phyloP scores from a whole-genome alignment of 306 rosid species.

The Casuarina glauca region DNA sequence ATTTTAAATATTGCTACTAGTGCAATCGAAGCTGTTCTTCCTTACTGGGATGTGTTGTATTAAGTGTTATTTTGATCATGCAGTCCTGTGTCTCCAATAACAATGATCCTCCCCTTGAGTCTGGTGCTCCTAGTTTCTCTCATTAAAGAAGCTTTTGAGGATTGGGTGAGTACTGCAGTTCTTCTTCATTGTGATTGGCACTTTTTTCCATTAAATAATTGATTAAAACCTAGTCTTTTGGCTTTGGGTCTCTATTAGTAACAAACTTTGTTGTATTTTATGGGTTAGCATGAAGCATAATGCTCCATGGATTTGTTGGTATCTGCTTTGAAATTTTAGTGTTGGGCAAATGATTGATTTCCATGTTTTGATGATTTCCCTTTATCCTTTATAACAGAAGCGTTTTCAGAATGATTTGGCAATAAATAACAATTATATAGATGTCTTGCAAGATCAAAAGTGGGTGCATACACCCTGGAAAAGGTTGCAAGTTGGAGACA shows the following conservation, averaged over 20 bases:
- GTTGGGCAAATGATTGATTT: background rate
- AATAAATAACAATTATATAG: constrained; percentile 62
- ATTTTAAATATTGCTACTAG: constrained; percentile 6
- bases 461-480: constrained; percentile 89
- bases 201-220: constrained; percentile 9
- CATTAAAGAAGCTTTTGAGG: constrained; percentile 91
- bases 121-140: constrained; percentile 91
- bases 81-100: constrained; percentile 90
- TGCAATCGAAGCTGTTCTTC: background rate
- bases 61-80: constrained; percentile 42
- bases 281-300: background rate
- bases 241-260: background rate
- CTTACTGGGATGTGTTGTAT: background rate
- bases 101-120: constrained; percentile 83
- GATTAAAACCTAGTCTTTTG: background rate
- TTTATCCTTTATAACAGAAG: constrained; percentile 57
- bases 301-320: constrained; percentile 14
- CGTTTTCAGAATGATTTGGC: constrained; percentile 92
- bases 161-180: constrained; percentile 68
- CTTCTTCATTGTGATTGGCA: constrained; percentile 18
- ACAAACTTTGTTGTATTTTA: background rate
- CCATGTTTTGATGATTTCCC: constrained; percentile 18
- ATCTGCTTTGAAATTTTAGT: background rate
- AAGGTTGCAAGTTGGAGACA: constrained; percentile 86
- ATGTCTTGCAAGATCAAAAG: constrained; percentile 76